Evolutionary conservation across 1,284 basidiomycete species (phyloP).

Genomic region (Trametes polyzona): DNA sequence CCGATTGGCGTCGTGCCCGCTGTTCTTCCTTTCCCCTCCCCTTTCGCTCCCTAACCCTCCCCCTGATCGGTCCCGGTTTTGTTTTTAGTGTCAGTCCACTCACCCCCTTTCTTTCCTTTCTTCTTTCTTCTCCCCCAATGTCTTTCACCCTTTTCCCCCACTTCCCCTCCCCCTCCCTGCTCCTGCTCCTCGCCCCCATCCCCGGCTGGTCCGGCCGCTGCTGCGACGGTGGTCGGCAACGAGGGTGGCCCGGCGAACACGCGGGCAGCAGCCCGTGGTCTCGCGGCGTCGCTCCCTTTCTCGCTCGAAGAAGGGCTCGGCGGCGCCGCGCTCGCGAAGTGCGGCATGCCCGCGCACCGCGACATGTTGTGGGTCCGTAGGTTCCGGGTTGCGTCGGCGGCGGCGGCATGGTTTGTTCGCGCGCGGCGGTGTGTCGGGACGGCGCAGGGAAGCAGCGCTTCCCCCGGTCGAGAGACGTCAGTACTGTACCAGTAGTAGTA

Average conservation of each 20-base stretch:
- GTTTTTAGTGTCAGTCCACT: neutral
- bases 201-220: neutral
- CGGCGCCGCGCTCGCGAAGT: neutral
- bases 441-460: conserved; percentile 45
- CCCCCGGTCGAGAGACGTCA: conserved; percentile 35
- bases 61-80: conserved; percentile 13
- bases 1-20: conserved; percentile 27
- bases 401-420: conserved; percentile 18
- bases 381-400: conserved; percentile 17
- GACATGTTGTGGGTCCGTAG: conserved; percentile 7
- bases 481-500: conserved; percentile 18
- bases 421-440: conserved; percentile 32
- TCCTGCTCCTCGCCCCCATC: neutral
- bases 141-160: conserved; percentile 8
- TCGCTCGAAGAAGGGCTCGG: too few relatives aligned
- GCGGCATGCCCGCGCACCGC: neutral
- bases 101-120: conserved; percentile 11
- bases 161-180: neutral
- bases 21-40: too few relatives aligned
- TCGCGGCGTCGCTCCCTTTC: conserved; percentile 2
- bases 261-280: conserved; percentile 5
- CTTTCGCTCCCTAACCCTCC: conserved; percentile 30
- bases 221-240: conserved; percentile 14
- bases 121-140: neutral
- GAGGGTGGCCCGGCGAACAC: neutral